Base-by-base conservation (phyloP, 2,329 filamentous ascomycete species). In the Sordariomycetes sp. region DNA sequence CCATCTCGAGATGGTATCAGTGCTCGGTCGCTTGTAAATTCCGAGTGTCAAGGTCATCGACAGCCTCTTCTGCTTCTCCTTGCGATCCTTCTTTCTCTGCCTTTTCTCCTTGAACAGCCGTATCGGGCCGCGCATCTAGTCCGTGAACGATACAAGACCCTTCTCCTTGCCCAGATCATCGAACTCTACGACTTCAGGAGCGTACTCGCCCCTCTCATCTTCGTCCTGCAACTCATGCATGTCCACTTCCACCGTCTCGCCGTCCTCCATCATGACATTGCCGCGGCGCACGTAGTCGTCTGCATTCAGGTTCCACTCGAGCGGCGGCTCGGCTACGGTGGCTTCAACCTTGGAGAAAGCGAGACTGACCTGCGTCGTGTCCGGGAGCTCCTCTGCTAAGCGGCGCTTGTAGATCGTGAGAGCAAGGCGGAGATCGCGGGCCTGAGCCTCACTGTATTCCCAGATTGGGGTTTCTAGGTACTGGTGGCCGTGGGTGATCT, bases 281-380 rank as follows among this genome's bases (percentile, higher is more conserved):
- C 69, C 69, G 15, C 56, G 56, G 4, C 66, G 58, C 6, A 71
- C 46, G 41, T 70, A 71, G 37, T 20, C 32, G 10, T 70, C 60
- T 7, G 57, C 64, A 12, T 61, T 49, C 10, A 79, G 49, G 35
- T 79, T 70, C 75, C 75, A 79, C 4, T 65, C 71, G 3, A 78
- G 53, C 2, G 56, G 54, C 2, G 56, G 53, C 5, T 58, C 58
- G 2, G 56, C 54, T 6, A 51, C 47, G 5, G 40, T 43, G 7
- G 48, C 39, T 38, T 61, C 57, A 1, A 61, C 41, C 10, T 46
- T 45, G 1, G 54, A 41, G 45, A 78, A 75, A 4, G 68, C 65
- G 3, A 55, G 53, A 38, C 70, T 63, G 6, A 64, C 62, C 0
- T 51, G 40, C 3, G 59, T 60, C 4, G 37, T 23, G 24, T 12